Evolutionary conservation across 73 alveolate species (phyloP), one percentile per base, ranked within the genome.

Genomic region (Uronychia binucleata): DNA sequence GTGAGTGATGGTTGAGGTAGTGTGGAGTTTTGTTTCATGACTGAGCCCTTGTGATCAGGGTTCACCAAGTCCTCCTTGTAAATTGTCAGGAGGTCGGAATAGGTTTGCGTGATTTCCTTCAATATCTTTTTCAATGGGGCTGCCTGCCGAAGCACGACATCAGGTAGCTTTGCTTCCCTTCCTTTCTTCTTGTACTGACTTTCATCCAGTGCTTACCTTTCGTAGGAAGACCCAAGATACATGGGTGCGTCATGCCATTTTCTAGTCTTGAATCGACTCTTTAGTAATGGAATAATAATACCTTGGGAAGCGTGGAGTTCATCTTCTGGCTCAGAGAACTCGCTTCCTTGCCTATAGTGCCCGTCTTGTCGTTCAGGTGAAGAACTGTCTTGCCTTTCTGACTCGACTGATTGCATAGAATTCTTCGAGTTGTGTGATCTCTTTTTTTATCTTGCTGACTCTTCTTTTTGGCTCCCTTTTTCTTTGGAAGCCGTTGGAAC

Each of bases 21-120:
- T n/a, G n/a, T n/a, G n/a, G n/a, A n/a, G n/a, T n/a, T n/a, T 46
- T 46, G 67, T 11, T 19, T 46, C n/a, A 46, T 46, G 67, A 46
- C 67, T 46, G 67, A 46, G 5, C 67, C 67, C 19, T 46, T 46
- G 67, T 19, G 5, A 46, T 46, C 67, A 46, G 67, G 58, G 27
- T 80, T 77, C 26, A 59, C 28, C 1, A 80, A 30, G 33, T 80
- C 87, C 11, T 34, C 26, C 58, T 80, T 80, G 87, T 80, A 80
- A 26, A 80, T 80, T 46, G 30, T 80, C 31, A 80, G 33, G 1
- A 80, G 80, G 1, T 75, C 87, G 26, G 67, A 46, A 28, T 80
- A 80, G 0, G 59, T 26, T n/a, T 77, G 31, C 31, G 31, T 80
- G 8, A 80, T 80, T 11, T 13, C 57, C 29, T 57, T 80, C 19